phyloP scores from a whole-genome alignment of 495 filamentous ascomycete genomes.

The Aspergillus mulundensis region DNA sequence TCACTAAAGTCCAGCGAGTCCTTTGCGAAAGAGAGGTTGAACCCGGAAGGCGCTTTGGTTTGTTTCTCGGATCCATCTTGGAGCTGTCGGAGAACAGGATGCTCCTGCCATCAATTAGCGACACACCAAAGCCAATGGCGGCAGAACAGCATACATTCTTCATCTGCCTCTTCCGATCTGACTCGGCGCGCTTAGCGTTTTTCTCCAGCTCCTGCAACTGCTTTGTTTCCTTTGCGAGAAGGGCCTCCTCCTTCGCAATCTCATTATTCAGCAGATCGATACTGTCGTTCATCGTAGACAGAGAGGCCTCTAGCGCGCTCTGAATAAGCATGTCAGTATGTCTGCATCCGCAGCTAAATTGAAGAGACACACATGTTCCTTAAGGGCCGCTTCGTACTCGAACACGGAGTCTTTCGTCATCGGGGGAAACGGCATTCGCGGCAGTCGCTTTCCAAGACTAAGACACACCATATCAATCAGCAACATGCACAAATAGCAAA shows the following conservation, averaged over 20 bases:
- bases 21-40: conserved; percentile 25
- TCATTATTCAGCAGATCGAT: conserved; percentile 51
- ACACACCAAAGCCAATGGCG: not conserved
- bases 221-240: conserved; percentile 47
- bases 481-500: not conserved
- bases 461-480: not conserved
- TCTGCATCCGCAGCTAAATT: not conserved
- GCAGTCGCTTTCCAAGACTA: conserved; percentile 47
- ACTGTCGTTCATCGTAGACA: conserved; percentile 52
- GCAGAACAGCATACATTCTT: conserved; percentile 36
- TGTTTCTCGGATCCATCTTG: conserved; percentile 19
- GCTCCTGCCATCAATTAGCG: conserved; percentile 30
- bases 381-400: conserved; percentile 55
- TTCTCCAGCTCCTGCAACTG: conserved; percentile 50
- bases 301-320: conserved; percentile 46
- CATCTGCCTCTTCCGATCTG: conserved; percentile 40
- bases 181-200: conserved; percentile 48
- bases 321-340: conserved; percentile 22
- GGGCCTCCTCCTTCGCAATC: conserved; percentile 49
- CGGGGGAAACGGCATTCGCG: conserved; percentile 58
- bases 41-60: conserved; percentile 20
- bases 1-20: conserved; percentile 26
- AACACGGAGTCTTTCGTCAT: conserved; percentile 54
- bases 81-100: conserved; percentile 38
- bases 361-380: conserved; percentile 46